Base-by-base conservation (phyloP, 495 filamentous ascomycete species). In the Usnea hakonensis region DNA sequence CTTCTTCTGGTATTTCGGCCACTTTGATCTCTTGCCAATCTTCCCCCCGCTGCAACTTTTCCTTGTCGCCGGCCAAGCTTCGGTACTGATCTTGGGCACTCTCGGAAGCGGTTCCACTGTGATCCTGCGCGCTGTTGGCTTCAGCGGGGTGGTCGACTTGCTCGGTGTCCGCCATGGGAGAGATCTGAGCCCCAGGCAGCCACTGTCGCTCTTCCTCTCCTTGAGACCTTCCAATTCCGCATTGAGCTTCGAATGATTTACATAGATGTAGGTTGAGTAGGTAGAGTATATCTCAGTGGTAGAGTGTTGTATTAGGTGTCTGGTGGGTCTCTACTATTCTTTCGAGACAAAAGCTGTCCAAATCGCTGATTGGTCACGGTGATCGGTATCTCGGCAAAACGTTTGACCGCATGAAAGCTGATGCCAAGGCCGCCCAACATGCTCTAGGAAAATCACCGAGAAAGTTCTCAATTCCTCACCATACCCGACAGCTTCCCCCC, bases 21-120 rank as follows among this genome's bases (percentile, higher is more conserved):
- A 71, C 57, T 33, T 70, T 65, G 50, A 71, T 66, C 38, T 64
- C 60, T 36, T 61, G 65, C 69, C 68, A 71, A 46, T 59, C 44
- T 50, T 68, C 60, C 28, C 58, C 65, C 36, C 52, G 61, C 57
- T 67, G 58, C 48, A 69, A 43, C 52, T 55, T 62, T 54, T 67
- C 64, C 50, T 66, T 71, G 30, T 71, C 63, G 50, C 43, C 67
- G 26, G 63, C 55, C 19, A 69, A 58, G 30, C 57, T 44, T 36
- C 33, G 23, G 28, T 48, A 33, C 40, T 68, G 61, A n/a, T 28
- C 36, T 65, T 36, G 46, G 37, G 54, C 36, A 65, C 61, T 23
- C 40, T 43, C 52, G 21, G n/a, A 23, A 11, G 1, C 21, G 21
- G 32, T 16, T 57, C 26, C 32, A 21, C 46, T 19, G 21, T 40